Percentiles rank a stretch among this genome's conserved stretches.
phyloP scores from a whole-genome alignment of 2,329 filamentous ascomycete genomes.

The Elsinoe ampelina region DNA sequence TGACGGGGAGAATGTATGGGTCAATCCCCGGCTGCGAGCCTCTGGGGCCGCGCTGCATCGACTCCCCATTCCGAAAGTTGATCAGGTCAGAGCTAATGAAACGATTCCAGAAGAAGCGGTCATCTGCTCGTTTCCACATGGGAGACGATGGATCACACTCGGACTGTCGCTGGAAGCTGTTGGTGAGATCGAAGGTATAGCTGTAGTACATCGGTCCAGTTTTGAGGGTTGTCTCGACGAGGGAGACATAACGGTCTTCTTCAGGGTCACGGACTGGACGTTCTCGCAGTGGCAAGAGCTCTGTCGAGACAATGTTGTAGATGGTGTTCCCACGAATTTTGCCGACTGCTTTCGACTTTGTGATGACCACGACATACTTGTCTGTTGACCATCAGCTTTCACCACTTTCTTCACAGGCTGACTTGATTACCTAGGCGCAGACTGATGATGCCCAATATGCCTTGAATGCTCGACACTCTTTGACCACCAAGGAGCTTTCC shows the following conservation, averaged over 20 bases:
- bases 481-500: conserved; percentile 65
- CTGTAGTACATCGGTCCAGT: conserved; percentile 94
- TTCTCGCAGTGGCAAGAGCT: conserved; percentile 89
- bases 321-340: conserved; percentile 92
- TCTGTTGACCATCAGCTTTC: conserved; percentile 44
- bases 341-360: conserved; percentile 83
- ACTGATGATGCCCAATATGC: conserved; percentile 89
- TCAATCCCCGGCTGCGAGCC: conserved; percentile 69
- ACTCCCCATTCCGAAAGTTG: conserved; percentile 62
- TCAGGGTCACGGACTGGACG: conserved; percentile 83
- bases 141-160: conserved; percentile 62
- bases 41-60: conserved; percentile 50
- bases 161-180: conserved; percentile 89
- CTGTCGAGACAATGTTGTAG: conserved; percentile 83
- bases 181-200: conserved; percentile 93
- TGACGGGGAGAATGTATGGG: conserved; percentile 88
- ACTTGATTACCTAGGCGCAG: conserved; percentile 66
- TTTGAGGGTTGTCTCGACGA: conserved; percentile 74
- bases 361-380: conserved; percentile 96
- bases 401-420: background rate
- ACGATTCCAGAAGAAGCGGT: conserved; percentile 98
- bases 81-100: conserved; percentile 88
- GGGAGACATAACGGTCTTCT: conserved; percentile 78
- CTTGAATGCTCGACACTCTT: conserved; percentile 86
- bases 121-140: conserved; percentile 85